Evolutionary conservation across 192 early-diverging fungal species (phyloP), one percentile per base, ranked within the genome.

Genomic region (Entomortierella lignicola): DNA sequence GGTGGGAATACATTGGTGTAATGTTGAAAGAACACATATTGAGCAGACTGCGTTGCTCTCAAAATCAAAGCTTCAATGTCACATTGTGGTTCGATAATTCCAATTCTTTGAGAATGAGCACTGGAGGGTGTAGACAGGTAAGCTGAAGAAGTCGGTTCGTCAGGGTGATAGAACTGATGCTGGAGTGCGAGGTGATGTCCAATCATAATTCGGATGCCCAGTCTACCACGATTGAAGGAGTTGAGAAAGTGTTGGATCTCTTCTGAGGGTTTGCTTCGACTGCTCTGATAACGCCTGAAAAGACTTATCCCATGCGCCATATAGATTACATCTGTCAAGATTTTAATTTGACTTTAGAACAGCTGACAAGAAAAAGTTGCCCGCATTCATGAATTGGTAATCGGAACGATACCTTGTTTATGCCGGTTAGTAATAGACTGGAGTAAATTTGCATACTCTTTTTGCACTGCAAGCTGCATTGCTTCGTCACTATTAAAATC

Each of bases 21-120:
- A 4, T 79, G 75, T 21, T 79, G 75, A 37, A 79, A 79, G 58
- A 79, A 79, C 10, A 79, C 75, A 70, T 70, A 79, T 50, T 79
- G 75, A 6, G 75, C 75, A 6, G 65, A 68, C 15, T 79, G 75
- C 0, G 67, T 48, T 17, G 75, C 75, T 15, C 70, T 79, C n/a
- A 60, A 26, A 43, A 79, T 79, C 42, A 79, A 10, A 2, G 75
- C 60, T 51, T 79, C 75, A 23, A 79, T 79, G 17, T 79, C 75
- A 50, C 75, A 79, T 25, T 79, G 67, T 1, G 75, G 75, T 8
- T 79, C 75, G 58, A 79, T 79, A 30, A 79, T 79, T 3, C 75
- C 75, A 1, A 79, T 43, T 47, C 75, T 47, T 31, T n/a, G 55
- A 2, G 75, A 70, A 32, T 79, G 60, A 32, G 75, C 65, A 30